phyloP scores from a whole-genome alignment of 257 asterid genomes.

The Oldenlandia corymbosa region DNA sequence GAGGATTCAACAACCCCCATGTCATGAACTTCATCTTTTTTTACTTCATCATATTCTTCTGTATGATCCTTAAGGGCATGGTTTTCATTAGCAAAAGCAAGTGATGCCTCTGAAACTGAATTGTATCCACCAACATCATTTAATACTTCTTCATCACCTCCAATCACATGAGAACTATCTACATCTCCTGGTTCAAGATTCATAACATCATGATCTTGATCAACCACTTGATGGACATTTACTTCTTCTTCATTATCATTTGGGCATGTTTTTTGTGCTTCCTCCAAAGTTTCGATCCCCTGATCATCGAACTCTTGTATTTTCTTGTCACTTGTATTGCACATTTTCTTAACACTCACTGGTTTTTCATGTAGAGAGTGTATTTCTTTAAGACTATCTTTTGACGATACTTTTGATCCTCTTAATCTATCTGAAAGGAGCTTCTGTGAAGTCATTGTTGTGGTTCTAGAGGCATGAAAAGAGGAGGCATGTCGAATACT shows the following conservation, averaged over 20 bases:
- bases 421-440: slow-evolving; percentile 25
- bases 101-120: too few species aligned
- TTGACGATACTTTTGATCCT: slow-evolving; percentile 28
- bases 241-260: background rate
- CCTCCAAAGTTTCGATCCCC: slow-evolving; percentile 4
- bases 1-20: slow-evolving; percentile 19
- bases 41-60: slow-evolving; percentile 18
- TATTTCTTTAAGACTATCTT: slow-evolving; percentile 35
- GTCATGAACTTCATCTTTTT: slow-evolving; percentile 17
- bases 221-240: slow-evolving; percentile 12
- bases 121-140: slow-evolving; percentile 6
- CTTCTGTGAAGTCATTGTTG: slow-evolving; percentile 18
- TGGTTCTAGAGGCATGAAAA: slow-evolving; percentile 22
- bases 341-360: slow-evolving; percentile 23
- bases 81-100: background rate
- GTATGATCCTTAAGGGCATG: slow-evolving; percentile 16
- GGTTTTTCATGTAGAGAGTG: slow-evolving; percentile 29
- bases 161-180: slow-evolving; percentile 22
- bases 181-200: slow-evolving; percentile 20
- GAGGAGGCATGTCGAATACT: slow-evolving; percentile 38
- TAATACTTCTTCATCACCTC: slow-evolving; percentile 30
- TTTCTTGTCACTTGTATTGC: slow-evolving; percentile 6
- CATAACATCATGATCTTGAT: slow-evolving; percentile 13
- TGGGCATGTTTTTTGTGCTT: slow-evolving; percentile 7
- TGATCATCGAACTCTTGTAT: slow-evolving; percentile 23